Percentiles rank a stretch among this genome's conserved stretches.
Evolutionary conservation across 2,329 filamentous ascomycete species (phyloP).

Genomic region (Cladosporium cucumerinum): DNA sequence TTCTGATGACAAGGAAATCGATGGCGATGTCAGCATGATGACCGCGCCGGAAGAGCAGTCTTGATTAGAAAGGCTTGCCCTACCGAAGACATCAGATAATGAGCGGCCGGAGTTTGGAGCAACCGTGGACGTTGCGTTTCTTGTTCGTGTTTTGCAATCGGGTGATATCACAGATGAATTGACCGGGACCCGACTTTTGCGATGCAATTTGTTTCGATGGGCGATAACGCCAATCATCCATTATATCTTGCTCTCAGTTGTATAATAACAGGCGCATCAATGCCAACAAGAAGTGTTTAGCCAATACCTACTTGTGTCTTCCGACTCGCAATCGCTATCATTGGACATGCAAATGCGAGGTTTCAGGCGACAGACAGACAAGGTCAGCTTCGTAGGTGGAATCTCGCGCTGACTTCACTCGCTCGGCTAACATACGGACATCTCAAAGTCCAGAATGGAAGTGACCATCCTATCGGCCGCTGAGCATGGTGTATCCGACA

Average conservation of each 20-base stretch:
- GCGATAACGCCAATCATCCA: not conserved
- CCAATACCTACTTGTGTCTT: not conserved
- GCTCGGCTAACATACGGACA: not conserved
- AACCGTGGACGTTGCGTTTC: conserved; percentile 2
- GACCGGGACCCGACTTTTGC: not conserved
- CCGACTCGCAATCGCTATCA: not conserved
- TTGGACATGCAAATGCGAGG: not conserved
- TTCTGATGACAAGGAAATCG: conserved; percentile 15
- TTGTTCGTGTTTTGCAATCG: conserved; percentile 5
- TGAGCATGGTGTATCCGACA: not conserved
- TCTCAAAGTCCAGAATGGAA: not conserved
- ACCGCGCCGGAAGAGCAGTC: conserved; percentile 16
- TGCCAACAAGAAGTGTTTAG: not conserved
- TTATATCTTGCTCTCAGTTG: not conserved
- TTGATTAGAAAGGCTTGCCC: not conserved
- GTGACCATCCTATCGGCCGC: not conserved
- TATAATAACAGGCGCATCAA: conserved; percentile 4
- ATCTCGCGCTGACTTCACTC: not conserved
- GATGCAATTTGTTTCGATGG: not conserved
- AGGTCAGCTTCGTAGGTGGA: not conserved
- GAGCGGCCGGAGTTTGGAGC: conserved; percentile 9
- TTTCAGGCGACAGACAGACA: not conserved
- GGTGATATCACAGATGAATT: not conserved
- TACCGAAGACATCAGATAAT: not conserved
- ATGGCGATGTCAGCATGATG: conserved; percentile 23